Evolutionary conservation across 495 filamentous ascomycete species (phyloP).

Genomic region (Aspergillus ellipticus): DNA sequence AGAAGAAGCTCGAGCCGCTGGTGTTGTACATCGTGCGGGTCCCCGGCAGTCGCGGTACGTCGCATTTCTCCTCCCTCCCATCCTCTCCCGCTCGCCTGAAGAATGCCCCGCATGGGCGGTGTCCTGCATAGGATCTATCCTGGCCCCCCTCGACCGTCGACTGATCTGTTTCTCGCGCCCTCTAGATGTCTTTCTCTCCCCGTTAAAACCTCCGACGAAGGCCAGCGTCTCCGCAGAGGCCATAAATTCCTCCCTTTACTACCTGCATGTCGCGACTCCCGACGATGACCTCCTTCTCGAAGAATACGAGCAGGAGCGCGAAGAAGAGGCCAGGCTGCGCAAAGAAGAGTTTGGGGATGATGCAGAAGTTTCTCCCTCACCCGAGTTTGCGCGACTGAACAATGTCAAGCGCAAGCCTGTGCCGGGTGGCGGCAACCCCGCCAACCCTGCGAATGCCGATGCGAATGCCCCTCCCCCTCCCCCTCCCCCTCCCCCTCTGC

Average conservation of each 20-base stretch:
- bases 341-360: slow-evolving; percentile 31
- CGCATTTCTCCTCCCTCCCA: background rate
- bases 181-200: slow-evolving; percentile 88
- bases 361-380: slow-evolving; percentile 16
- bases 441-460: slow-evolving; percentile 1
- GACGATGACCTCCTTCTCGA: slow-evolving; percentile 54
- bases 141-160: background rate
- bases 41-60: slow-evolving; percentile 80
- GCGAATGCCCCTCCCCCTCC: slow-evolving; percentile 10
- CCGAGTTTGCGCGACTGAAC: slow-evolving; percentile 36
- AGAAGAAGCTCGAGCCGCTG: slow-evolving; percentile 60
- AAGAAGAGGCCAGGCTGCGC: slow-evolving; percentile 45
- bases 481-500: slow-evolving; percentile 16
- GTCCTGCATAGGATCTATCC: slow-evolving; percentile 3
- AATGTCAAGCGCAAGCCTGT: slow-evolving; percentile 44
- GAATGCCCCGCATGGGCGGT: slow-evolving; percentile 8
- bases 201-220: slow-evolving; percentile 79
- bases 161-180: slow-evolving; percentile 12
- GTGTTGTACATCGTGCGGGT: slow-evolving; percentile 89
- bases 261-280: slow-evolving; percentile 72
- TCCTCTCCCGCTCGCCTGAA: background rate
- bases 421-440: slow-evolving; percentile 10
- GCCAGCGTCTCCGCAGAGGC: slow-evolving; percentile 79
- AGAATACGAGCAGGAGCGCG: slow-evolving; percentile 39
- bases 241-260: slow-evolving; percentile 84